Evolutionary conservation across 164 flowering plant species (phyloP), one percentile per base, ranked within the genome.

Genomic region (Aristolochia californica): DNA sequence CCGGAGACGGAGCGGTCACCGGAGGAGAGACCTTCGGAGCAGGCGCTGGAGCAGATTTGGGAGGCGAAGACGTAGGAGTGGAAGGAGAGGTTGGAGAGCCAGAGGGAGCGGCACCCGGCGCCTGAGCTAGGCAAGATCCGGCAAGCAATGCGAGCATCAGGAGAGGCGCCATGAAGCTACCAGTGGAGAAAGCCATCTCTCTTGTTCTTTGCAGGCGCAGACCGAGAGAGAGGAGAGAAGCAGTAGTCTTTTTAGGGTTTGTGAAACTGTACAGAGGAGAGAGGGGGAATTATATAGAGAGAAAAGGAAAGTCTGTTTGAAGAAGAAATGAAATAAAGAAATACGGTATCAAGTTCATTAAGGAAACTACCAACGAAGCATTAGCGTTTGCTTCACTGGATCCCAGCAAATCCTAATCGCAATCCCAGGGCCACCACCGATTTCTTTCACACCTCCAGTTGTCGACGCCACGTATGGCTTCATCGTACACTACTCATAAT

Each of bases 31-130:
- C 30, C 56, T 15, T 18, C 9, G 17, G 54, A 22, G 43, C n/a
- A 30, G 15, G 60, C 20, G 48, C 2, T 3, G 51, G 22, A 3
- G 40, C 20, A 16, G 25, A 18, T 14, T 18, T 51, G 17, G 61
- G 26, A 24, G 53, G 26, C 11, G 25, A n/a, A 0, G 56, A 5
- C 10, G 30, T 15, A 12, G 60, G 38, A 16, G 49, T n/a, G 4
- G 51, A 53, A 47, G 61, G 47, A 18, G 34, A 15, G 34, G 61
- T 16, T 14, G 53, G 34, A 0, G 61, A 15, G 17, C 44, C 24
- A 8, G 53, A 12, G 15, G 61, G 61, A n/a, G 61, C 61, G 53
- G 53, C 21, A 10, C 43, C 44, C 16, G 61, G 61, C 23, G 61
- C 34, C 45, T 59, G 61, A 4, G 53, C 53, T 16, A 59, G 3